Conservation (phyloP, 1,284 basidiomycete genomes). For the Sporisorium sorghi region DNA sequence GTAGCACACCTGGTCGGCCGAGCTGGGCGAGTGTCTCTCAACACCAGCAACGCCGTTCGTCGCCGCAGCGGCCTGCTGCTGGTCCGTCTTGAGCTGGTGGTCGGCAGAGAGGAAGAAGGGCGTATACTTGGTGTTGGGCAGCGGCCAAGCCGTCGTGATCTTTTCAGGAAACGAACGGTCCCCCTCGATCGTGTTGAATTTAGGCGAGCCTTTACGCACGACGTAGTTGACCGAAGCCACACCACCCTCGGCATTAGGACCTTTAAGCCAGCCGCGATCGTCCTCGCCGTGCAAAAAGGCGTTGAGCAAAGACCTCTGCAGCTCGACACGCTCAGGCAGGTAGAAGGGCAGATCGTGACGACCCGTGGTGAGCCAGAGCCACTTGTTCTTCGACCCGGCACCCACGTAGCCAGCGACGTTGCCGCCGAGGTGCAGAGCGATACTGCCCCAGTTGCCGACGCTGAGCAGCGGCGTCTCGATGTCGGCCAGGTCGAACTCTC, state of each 20-base stretch:
- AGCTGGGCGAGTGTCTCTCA: conserved; percentile 1
- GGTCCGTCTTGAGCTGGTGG: background rate
- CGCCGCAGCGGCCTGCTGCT: conserved; percentile 16
- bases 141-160: conserved; percentile 61
- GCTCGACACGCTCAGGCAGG: conserved; percentile 60
- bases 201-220: conserved; percentile 67
- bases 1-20: conserved; percentile 15
- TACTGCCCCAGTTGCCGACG: conserved; percentile 69
- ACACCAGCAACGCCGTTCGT: conserved; percentile 29
- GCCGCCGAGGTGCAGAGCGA: conserved; percentile 66
- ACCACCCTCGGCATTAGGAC: conserved; percentile 55
- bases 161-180: conserved; percentile 61
- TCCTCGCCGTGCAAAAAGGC: conserved; percentile 66
- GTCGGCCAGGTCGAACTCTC: conserved; percentile 63
- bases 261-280: conserved; percentile 55
- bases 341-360: conserved; percentile 69
- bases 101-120: conserved; percentile 55
- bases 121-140: conserved; percentile 63
- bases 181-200: conserved; percentile 64
- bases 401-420: conserved; percentile 68
- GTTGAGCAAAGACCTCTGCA: conserved; percentile 67
- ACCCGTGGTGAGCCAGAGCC: conserved; percentile 68
- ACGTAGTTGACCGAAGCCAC: conserved; percentile 64
- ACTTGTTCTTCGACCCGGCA: conserved; percentile 66
- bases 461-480: conserved; percentile 67